These are phyloP conservation scores for Cyclotella atomus DNA, from an alignment of 108 stramenopile species.

Conservation along the genomic window DNA sequence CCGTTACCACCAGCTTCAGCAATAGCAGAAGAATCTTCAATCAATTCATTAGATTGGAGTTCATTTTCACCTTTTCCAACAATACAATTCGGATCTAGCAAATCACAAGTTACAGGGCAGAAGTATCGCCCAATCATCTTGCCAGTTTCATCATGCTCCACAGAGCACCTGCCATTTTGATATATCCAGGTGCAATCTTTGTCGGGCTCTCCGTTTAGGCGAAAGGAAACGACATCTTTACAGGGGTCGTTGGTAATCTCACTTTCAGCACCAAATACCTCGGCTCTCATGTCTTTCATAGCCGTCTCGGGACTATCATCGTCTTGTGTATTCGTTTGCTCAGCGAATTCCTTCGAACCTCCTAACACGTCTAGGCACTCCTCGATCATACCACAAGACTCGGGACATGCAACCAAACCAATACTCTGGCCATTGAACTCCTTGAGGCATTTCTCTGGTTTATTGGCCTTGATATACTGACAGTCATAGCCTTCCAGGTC, in stretches of 20 bases:
- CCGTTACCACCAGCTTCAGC: not conserved
- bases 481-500: slow-evolving; percentile 22
- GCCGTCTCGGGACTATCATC: not conserved
- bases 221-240: not conserved
- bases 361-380: slow-evolving; percentile 18
- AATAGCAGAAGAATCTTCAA: not conserved
- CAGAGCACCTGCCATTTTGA: not conserved
- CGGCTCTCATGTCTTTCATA: not conserved
- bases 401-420: slow-evolving; percentile 33
- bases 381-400: slow-evolving; percentile 33
- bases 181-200: slow-evolving; percentile 1
- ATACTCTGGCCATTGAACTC: slow-evolving; percentile 26
- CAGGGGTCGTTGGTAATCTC: not conserved
- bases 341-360: not conserved
- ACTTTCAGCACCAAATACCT: not conserved
- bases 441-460: slow-evolving; percentile 33
- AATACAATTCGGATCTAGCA: not conserved
- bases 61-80: not conserved
- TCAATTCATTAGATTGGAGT: not conserved
- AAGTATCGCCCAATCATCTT: not conserved
- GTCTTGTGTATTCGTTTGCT: not conserved
- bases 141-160: not conserved
- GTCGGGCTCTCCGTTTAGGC: not conserved
- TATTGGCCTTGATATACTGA: slow-evolving; percentile 19
- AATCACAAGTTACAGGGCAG: not conserved